Conservation (phyloP, 2,329 filamentous ascomycete species). For the Colletotrichum sp. region DNA sequence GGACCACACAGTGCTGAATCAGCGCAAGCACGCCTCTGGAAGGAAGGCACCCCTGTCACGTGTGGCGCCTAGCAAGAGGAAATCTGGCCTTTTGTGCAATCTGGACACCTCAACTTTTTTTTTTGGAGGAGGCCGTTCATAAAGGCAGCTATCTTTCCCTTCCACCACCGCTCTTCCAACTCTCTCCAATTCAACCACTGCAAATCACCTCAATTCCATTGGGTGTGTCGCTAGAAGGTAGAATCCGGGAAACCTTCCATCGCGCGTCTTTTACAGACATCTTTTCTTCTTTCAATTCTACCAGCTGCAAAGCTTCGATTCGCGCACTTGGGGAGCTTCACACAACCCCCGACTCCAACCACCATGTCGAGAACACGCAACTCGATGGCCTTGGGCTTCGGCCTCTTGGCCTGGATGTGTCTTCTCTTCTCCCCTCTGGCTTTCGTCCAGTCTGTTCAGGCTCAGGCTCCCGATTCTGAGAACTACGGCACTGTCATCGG, state of each 20-base stretch:
- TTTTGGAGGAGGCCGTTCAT: constrained; percentile 35
- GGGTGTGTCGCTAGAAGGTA: constrained; percentile 19
- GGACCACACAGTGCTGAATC: constrained; percentile 25
- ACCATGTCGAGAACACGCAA: constrained; percentile 64
- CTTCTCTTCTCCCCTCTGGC: constrained; percentile 88
- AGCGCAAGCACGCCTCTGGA: not conserved
- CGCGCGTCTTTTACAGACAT: not conserved
- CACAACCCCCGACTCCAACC: constrained; percentile 17
- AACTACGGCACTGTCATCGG: constrained; percentile 90
- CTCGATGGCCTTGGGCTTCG: constrained; percentile 80
- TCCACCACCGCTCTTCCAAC: constrained; percentile 24
- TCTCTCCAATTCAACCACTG: constrained; percentile 12
- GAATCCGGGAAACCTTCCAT: not conserved
- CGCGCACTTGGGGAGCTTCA: constrained; percentile 17
- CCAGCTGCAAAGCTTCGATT: not conserved
- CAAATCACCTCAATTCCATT: constrained; percentile 19
- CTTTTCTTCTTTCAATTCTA: not conserved
- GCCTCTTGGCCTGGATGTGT: constrained; percentile 89
- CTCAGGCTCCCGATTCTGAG: constrained; percentile 67
- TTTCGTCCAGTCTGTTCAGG: constrained; percentile 78
- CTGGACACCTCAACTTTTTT: constrained; percentile 50
- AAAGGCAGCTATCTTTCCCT: constrained; percentile 33
- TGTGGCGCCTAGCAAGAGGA: constrained; percentile 39
- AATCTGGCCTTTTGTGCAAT: constrained; percentile 55
- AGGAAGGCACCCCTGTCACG: constrained; percentile 29